These are phyloP conservation scores for Aphanocladium album DNA, from an alignment of 2,329 filamentous ascomycete species.

Conservation along the genomic window DNA sequence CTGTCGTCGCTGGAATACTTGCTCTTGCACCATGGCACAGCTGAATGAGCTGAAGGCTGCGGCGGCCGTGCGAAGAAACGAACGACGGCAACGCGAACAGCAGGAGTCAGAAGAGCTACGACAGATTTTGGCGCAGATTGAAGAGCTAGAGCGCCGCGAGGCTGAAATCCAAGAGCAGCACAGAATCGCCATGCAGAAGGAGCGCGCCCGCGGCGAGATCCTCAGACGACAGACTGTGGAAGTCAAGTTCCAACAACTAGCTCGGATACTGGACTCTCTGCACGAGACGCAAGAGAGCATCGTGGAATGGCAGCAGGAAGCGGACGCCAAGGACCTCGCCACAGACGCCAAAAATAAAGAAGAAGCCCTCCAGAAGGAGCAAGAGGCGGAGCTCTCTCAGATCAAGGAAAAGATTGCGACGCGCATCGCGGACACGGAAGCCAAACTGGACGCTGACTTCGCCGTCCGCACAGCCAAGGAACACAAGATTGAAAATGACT, in stretches of 20 bases:
- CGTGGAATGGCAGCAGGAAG: slow-evolving; percentile 34
- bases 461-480: slow-evolving; percentile 36
- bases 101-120: slow-evolving; percentile 30
- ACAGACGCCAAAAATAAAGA: slow-evolving; percentile 21
- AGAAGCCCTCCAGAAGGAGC: slow-evolving; percentile 27
- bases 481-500: slow-evolving; percentile 38
- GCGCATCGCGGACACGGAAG: slow-evolving; percentile 30
- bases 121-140: slow-evolving; percentile 41
- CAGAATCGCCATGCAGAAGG: slow-evolving; percentile 34
- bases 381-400: slow-evolving; percentile 28
- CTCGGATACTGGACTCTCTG: slow-evolving; percentile 31
- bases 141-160: slow-evolving; percentile 44
- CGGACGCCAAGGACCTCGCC: slow-evolving; percentile 26
- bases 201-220: slow-evolving; percentile 36
- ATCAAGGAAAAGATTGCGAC: slow-evolving; percentile 27
- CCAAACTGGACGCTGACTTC: slow-evolving; percentile 36
- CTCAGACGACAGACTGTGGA: slow-evolving; percentile 35
- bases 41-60: slow-evolving; percentile 35
- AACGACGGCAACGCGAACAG: slow-evolving; percentile 29
- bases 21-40: slow-evolving; percentile 53
- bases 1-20: slow-evolving; percentile 66
- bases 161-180: slow-evolving; percentile 35
- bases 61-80: slow-evolving; percentile 30
- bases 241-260: slow-evolving; percentile 34
- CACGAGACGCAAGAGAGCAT: slow-evolving; percentile 38